Percentiles rank a stretch among this genome's conserved stretches.
These are phyloP conservation scores for Aureobasidium sp. DNA, from an alignment of 2,329 filamentous ascomycete species.

Conservation along the genomic window DNA sequence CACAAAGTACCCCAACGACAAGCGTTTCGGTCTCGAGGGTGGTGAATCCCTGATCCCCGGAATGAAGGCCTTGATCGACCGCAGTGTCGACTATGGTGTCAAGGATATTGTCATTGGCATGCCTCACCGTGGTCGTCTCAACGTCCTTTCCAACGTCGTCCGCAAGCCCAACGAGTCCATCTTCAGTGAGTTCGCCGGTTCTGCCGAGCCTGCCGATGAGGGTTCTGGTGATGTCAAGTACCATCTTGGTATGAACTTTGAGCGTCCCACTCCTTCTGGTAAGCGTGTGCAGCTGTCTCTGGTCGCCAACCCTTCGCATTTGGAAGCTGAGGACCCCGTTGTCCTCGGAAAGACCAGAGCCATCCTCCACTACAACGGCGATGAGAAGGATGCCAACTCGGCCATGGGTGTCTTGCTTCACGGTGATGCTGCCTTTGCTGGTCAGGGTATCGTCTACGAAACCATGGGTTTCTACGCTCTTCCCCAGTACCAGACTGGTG, in stretches of 20 bases:
- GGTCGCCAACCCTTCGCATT: constrained; percentile 95
- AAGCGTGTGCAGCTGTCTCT: constrained; percentile 99
- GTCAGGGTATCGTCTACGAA: constrained; percentile 95
- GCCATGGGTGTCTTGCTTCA: constrained; percentile 96
- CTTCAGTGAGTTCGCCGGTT: constrained; percentile 95
- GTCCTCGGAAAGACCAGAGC: constrained; percentile 95
- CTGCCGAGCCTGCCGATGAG: constrained; percentile 80
- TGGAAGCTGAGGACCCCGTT: constrained; percentile 96
- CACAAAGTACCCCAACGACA: constrained; percentile 98
- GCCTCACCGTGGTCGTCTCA: constrained; percentile 97
- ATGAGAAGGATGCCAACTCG: constrained; percentile 78
- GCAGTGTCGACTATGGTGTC: constrained; percentile 95
- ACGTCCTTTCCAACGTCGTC: constrained; percentile 96
- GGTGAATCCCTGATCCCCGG: constrained; percentile 94
- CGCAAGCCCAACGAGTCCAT: constrained; percentile 99
- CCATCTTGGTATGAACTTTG: constrained; percentile 99
- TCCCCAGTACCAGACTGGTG: constrained; percentile 92
- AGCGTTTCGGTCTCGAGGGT: constrained; percentile 96
- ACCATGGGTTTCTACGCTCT: constrained; percentile 96
- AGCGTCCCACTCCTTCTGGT: constrained; percentile 93
- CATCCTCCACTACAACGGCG: constrained; percentile 98
- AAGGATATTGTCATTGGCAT: constrained; percentile 99
- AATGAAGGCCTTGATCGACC: constrained; percentile 98
- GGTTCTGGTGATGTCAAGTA: constrained; percentile 99
- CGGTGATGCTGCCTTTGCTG: constrained; percentile 94